Evolutionary conservation across 495 filamentous ascomycete genomes (phyloP), one percentile per base, ranked within the genome.

Genomic region (Monascus purpureus): DNA sequence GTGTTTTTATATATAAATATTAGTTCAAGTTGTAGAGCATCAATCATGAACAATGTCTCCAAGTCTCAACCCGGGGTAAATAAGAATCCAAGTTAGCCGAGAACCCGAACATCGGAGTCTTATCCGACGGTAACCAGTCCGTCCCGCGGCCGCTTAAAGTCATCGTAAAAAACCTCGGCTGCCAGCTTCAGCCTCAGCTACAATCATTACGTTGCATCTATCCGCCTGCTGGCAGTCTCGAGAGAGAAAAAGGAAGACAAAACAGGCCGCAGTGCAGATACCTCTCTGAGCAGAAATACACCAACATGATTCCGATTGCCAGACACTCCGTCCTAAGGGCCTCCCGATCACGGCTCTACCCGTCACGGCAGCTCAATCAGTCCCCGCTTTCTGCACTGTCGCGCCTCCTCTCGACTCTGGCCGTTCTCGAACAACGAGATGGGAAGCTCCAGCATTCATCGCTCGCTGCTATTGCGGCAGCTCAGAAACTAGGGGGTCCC

Each of bases 391-490:
- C 61, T 32, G 57, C 68, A 32, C 58, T 82, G 42, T 64, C 71
- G 45, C 73, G 84, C 42, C 65, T 93, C 32, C 67, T 94, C 29
- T 93, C 83, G 27, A 86, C 84, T 28, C 73, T 97, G 23, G 87
- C 87, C 24, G 60, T 96, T 27, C 76, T 97, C 39, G 90, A 97
- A 57, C 90, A 97, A 57, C 77, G 77, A 49, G 81, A 93, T 44
- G 90, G 92, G 38, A 76, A 85, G 55, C 70, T 97, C 41, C 79
- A 82, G 45, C 55, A 63, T 40, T 77, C 82, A 2, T 95, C 90
- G 2, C 65, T 95, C 9, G 78, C 83, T 39, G 81, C 86, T 25
- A 68, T 97, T 29, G 84, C 79, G 3, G 90, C 92, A 3, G 92
- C 85, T 13, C 67, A 75, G 52, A 87, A 83, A 50, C 64, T 96